phyloP scores from a whole-genome alignment of 768 basidiomycete genomes.

The Boletus speciosus region DNA sequence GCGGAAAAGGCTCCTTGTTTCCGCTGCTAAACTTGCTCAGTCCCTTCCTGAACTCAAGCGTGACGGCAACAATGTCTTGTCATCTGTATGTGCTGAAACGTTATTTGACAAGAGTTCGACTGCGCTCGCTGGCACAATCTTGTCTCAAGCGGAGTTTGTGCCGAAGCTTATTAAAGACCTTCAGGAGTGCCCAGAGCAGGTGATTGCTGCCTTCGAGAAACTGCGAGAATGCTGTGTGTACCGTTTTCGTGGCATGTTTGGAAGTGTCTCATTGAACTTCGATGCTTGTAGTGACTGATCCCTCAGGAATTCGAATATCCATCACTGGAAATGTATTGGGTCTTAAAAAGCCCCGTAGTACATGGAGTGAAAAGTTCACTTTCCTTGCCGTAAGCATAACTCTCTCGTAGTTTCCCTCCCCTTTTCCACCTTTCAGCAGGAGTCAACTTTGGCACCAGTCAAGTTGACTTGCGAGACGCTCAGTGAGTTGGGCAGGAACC shows the following conservation, averaged over 20 bases:
- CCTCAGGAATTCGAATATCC: constrained; percentile 81
- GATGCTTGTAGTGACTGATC: constrained; percentile 63
- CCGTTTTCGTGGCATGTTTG: background rate
- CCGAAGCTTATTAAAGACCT: constrained; percentile 71
- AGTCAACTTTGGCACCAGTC: constrained; percentile 58
- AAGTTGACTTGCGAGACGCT: constrained; percentile 66
- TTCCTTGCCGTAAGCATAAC: constrained; percentile 52
- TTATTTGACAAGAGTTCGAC: constrained; percentile 70
- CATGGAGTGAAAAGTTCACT: constrained; percentile 71
- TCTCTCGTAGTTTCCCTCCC: background rate
- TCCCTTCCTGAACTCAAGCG: constrained; percentile 89
- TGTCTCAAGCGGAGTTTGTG: constrained; percentile 75
- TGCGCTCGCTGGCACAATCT: constrained; percentile 60
- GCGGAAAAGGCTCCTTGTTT: constrained; percentile 66
- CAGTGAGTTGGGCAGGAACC: constrained; percentile 69
- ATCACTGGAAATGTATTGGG: constrained; percentile 83
- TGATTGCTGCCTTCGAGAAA: constrained; percentile 71
- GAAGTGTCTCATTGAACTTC: background rate
- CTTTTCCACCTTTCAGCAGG: constrained; percentile 32
- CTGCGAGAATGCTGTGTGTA: constrained; percentile 65
- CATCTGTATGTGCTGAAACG: constrained; percentile 64
- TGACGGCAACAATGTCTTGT: constrained; percentile 76
- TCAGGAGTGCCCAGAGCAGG: constrained; percentile 66
- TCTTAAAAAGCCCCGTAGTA: constrained; percentile 65
- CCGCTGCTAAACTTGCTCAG: constrained; percentile 85